phyloP scores from a whole-genome alignment of 768 basidiomycete genomes.

The Daedalea quercina region DNA sequence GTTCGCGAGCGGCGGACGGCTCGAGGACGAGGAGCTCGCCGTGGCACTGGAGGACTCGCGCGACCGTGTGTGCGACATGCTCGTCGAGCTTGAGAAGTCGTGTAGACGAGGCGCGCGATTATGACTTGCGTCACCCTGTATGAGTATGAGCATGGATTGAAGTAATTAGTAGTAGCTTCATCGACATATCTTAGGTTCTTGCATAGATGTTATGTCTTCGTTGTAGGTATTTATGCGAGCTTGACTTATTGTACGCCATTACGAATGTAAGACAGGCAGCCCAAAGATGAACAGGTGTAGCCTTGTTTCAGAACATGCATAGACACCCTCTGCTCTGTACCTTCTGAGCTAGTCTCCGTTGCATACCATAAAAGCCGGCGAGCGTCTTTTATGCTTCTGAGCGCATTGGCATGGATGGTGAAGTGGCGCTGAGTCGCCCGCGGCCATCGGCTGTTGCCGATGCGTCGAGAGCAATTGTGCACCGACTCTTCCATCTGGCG shows the following conservation, averaged over 20 bases:
- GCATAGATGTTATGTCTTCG: neutral
- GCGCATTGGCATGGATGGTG: too few species aligned
- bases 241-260: neutral
- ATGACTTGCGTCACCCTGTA: neutral
- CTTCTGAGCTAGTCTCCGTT: too few species aligned
- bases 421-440: too few species aligned
- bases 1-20: slow-evolving; percentile 22
- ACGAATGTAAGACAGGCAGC: neutral
- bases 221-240: neutral
- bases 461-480: too few species aligned
- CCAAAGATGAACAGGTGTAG: too few species aligned
- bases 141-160: neutral
- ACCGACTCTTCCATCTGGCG: too few species aligned
- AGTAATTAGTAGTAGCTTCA: neutral
- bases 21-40: slow-evolving; percentile 35
- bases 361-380: too few species aligned
- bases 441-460: too few species aligned
- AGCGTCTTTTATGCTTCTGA: too few species aligned
- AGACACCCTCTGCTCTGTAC: too few species aligned
- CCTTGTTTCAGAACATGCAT: too few species aligned
- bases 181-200: neutral
- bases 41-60: slow-evolving; percentile 63
- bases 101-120: slow-evolving; percentile 10
- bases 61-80: slow-evolving; percentile 70
- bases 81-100: slow-evolving; percentile 33